These are phyloP conservation scores for Saccharomyces paradoxus DNA, from an alignment of 805 yeast species.

Conservation along the genomic window DNA sequence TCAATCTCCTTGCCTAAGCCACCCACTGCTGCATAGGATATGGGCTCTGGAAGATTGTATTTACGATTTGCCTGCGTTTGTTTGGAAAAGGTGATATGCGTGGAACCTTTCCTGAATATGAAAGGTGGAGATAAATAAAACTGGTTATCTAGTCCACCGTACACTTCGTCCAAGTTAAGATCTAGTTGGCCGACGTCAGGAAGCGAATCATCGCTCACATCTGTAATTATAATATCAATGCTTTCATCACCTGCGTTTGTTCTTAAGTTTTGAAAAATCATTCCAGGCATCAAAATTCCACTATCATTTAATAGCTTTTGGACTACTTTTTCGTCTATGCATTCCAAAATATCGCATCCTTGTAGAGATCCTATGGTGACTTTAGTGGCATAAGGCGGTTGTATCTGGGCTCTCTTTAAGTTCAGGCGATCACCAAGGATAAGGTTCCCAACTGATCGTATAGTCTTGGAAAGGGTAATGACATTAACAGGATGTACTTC, in stretches of 20 bases:
- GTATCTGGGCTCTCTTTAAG: conserved; percentile 38
- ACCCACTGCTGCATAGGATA: conserved; percentile 56
- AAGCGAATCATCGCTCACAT: conserved; percentile 27
- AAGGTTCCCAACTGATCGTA: conserved; percentile 37
- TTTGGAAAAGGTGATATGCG: conserved; percentile 21
- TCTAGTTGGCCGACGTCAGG: conserved; percentile 35
- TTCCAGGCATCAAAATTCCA: conserved; percentile 57
- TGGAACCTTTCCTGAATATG: conserved; percentile 35
- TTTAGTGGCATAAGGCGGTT: conserved; percentile 40
- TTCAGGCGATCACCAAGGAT: conserved; percentile 45
- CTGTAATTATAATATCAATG: conserved; percentile 18
- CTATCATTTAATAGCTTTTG: conserved; percentile 42
- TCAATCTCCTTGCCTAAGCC: conserved; percentile 64
- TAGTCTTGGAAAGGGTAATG: conserved; percentile 40
- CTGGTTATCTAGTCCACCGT: conserved; percentile 9
- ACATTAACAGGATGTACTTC: conserved; percentile 31
- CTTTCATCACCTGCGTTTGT: conserved; percentile 7
- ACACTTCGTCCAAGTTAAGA: conserved; percentile 12
- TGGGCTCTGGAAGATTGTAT: conserved; percentile 37
- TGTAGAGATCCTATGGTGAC: conserved; percentile 30
- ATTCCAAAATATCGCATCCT: conserved; percentile 15
- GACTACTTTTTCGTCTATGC: conserved; percentile 25
- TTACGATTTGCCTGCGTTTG: conserved; percentile 30
- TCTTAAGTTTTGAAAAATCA: conserved; percentile 27
- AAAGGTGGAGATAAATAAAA: conserved; percentile 40